These are phyloP conservation scores for Iberis amara DNA, from an alignment of 441 rosid species.

Conservation along the genomic window DNA sequence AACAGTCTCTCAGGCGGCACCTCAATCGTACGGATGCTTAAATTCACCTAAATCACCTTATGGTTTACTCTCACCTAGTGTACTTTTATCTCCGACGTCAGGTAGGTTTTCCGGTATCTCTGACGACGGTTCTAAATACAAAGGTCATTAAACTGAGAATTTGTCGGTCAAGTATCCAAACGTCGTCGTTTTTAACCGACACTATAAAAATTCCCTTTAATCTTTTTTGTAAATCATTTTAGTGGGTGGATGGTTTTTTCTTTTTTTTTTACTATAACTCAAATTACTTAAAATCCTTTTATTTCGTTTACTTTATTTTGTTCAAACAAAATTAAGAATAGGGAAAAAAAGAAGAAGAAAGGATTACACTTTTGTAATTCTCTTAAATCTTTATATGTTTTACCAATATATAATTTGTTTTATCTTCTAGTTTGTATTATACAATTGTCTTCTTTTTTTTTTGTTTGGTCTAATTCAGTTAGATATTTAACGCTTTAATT, in stretches of 20 bases:
- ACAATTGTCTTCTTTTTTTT: background rate
- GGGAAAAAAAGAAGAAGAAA: constrained; percentile 16
- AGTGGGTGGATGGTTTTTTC: constrained; percentile 29
- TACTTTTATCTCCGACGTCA: constrained; percentile 55
- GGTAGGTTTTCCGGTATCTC: constrained; percentile 66
- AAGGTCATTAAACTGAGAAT: constrained; percentile 39
- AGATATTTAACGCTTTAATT: no score
- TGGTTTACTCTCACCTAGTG: constrained; percentile 59
- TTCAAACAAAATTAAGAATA: constrained; percentile 27
- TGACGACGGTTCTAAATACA: constrained; percentile 63
- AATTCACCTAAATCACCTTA: constrained; percentile 67
- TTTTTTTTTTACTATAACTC: background rate
- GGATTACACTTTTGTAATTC: constrained; percentile 26
- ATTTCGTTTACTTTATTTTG: constrained; percentile 1
- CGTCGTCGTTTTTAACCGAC: constrained; percentile 23
- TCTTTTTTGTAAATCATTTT: constrained; percentile 42
- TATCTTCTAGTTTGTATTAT: no score
- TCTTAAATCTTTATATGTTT: background rate
- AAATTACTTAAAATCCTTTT: constrained; percentile 17
- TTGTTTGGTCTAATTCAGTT: no score
- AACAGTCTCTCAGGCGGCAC: constrained; percentile 24
- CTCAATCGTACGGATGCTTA: constrained; percentile 67
- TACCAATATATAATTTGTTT: no score
- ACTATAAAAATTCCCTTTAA: constrained; percentile 23
- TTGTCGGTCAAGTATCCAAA: constrained; percentile 20